These are phyloP conservation scores for Secale cereale DNA, from an alignment of 176 grass and related monocot genomes.

Conservation along the genomic window DNA sequence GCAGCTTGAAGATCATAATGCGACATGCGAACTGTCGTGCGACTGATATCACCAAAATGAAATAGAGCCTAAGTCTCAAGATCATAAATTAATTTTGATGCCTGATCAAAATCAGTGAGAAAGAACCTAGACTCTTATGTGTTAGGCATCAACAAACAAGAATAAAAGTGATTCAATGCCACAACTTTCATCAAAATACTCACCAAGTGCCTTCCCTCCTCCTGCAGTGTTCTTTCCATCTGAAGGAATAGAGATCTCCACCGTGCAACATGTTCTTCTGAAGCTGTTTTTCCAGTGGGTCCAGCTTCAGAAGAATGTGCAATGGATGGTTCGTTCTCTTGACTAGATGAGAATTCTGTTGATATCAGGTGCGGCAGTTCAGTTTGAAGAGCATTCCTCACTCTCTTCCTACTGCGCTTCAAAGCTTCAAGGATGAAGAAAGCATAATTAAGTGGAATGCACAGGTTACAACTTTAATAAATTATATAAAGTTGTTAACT, in stretches of 20 bases:
- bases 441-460: not conserved
- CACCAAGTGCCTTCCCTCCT: constrained; percentile 82
- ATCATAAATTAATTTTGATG: not conserved
- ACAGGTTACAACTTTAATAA: not conserved
- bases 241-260: constrained; percentile 88
- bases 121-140: not conserved
- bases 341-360: constrained; percentile 61
- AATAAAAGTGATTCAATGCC: not conserved
- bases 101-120: constrained; percentile 1
- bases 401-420: constrained; percentile 72
- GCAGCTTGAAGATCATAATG: not conserved
- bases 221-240: constrained; percentile 84
- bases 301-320: constrained; percentile 35
- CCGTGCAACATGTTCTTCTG: constrained; percentile 64
- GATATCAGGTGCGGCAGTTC: constrained; percentile 88
- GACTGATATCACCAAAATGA: not conserved
- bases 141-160: not conserved
- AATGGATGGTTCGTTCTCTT: constrained; percentile 54
- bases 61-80: not conserved
- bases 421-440: constrained; percentile 52
- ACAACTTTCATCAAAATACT: constrained; percentile 9
- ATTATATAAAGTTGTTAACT: not conserved
- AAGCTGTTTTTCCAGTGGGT: constrained; percentile 39
- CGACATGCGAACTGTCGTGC: not conserved
- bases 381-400: constrained; percentile 71